phyloP scores from a whole-genome alignment of 345 rosid species.

The Linum tenue region DNA sequence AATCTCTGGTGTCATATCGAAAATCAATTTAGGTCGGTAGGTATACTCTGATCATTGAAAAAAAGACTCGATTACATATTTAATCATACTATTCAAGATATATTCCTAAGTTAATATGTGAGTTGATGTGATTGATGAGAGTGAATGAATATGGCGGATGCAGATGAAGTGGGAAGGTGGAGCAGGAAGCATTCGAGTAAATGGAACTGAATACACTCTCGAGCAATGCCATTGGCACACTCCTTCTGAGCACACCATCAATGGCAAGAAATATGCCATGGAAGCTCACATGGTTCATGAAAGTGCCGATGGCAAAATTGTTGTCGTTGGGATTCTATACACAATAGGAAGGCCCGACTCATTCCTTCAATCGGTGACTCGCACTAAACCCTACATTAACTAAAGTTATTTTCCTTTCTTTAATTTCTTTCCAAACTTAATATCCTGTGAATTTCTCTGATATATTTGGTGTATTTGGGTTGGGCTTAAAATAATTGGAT shows the following conservation, averaged over 20 bases:
- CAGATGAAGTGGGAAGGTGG: slow-evolving; percentile 44
- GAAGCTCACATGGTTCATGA: slow-evolving; percentile 81
- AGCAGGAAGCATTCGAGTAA: slow-evolving; percentile 33
- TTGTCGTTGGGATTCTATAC: slow-evolving; percentile 69
- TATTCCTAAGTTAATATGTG: too few relatives aligned
- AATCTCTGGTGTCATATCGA: too few relatives aligned
- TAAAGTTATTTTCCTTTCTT: background rate
- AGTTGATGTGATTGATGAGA: background rate
- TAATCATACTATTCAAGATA: too few relatives aligned
- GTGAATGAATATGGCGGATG: background rate
- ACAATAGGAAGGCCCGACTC: slow-evolving; percentile 56
- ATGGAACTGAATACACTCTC: slow-evolving; percentile 35
- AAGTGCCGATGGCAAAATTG: slow-evolving; percentile 40
- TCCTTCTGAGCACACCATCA: slow-evolving; percentile 48
- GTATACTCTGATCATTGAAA: too few relatives aligned
- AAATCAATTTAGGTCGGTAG: too few relatives aligned
- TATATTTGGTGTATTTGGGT: background rate
- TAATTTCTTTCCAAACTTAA: too few relatives aligned
- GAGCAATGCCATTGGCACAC: slow-evolving; percentile 53
- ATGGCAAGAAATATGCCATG: slow-evolving; percentile 42
- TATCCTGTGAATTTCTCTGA: background rate
- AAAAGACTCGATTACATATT: too few relatives aligned
- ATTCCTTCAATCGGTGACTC: slow-evolving; percentile 42
- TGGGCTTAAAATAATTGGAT: background rate
- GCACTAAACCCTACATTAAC: too few relatives aligned